Conservation (phyloP, 169 alveolate genomes). For the Neospora caninum region DNA sequence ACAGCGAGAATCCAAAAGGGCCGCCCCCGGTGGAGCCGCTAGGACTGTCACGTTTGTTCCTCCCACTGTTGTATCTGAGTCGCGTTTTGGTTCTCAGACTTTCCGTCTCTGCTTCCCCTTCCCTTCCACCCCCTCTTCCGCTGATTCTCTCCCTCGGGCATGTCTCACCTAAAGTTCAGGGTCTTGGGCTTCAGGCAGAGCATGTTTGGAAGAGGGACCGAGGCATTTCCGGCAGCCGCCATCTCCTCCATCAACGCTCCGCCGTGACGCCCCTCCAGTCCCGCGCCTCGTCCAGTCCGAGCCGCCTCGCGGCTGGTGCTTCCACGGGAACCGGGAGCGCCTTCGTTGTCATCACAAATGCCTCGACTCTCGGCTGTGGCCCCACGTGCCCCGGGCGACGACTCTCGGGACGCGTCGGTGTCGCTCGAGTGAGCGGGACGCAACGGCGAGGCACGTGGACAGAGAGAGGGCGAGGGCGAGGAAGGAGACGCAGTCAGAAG, state of each 20-base stretch:
- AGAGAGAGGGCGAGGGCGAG: too few species aligned
- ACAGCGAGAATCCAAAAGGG: too few species aligned
- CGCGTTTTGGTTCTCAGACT: too few species aligned
- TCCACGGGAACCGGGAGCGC: not conserved
- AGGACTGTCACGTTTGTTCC: too few species aligned
- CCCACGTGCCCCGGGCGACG: not conserved
- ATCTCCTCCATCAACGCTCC: constrained; percentile 33
- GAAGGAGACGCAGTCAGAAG: too few species aligned
- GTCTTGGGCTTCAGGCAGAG: not conserved
- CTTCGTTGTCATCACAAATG: not conserved
- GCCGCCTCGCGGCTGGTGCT: not conserved
- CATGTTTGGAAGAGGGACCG: not conserved
- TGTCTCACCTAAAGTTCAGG: constrained; percentile 13
- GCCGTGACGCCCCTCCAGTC: not conserved
- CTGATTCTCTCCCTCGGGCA: too few species aligned
- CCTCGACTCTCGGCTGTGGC: not conserved
- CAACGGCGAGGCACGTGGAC: not conserved
- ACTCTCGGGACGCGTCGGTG: not conserved
- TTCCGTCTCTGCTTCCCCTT: too few species aligned
- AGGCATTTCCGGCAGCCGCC: not conserved
- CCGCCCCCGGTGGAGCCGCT: too few species aligned
- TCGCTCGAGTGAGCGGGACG: not conserved
- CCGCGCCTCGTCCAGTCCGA: not conserved
- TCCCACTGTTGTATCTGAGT: too few species aligned
- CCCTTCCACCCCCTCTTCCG: too few species aligned